These are phyloP conservation scores for Moricandia arvensis DNA, from an alignment of 345 rosid genomes.

Conservation along the genomic window DNA sequence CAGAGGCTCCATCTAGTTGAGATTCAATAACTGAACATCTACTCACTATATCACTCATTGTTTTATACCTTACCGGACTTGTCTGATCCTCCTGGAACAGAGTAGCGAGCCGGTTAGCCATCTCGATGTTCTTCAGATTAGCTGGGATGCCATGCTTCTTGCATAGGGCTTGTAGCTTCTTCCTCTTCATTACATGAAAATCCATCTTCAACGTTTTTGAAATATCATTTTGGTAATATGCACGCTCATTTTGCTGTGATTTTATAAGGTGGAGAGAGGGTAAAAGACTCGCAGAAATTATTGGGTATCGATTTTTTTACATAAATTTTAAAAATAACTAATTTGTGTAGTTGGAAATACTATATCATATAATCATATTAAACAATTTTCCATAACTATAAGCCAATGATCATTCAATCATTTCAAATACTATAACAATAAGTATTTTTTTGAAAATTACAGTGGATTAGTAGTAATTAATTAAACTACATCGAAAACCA, in stretches of 20 bases:
- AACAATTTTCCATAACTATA: not conserved
- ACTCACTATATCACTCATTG: not conserved
- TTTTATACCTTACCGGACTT: not conserved
- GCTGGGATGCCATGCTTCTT: conserved; percentile 63
- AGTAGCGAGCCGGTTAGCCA: conserved; percentile 48
- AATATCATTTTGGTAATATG: not conserved
- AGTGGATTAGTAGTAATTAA: not conserved
- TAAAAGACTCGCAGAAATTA: not conserved
- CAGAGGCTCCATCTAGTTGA: conserved; percentile 2
- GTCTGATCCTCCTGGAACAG: conserved; percentile 47
- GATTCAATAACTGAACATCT: not conserved
- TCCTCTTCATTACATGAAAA: conserved; percentile 52
- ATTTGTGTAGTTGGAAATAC: not conserved
- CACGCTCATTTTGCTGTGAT: not conserved
- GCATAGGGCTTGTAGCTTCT: conserved; percentile 54
- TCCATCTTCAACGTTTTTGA: conserved; percentile 35
- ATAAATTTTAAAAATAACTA: not conserved
- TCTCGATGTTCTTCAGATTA: conserved; percentile 49
- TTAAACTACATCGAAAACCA: not conserved
- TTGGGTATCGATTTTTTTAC: not conserved
- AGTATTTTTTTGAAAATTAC: not conserved
- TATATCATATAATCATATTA: too few relatives aligned
- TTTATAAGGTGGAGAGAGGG: too few relatives aligned
- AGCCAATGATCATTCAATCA: not conserved
- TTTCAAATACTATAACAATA: not conserved